Conservation (phyloP, 2,329 filamentous ascomycete genomes). For the Xylariaceae sp. region DNA sequence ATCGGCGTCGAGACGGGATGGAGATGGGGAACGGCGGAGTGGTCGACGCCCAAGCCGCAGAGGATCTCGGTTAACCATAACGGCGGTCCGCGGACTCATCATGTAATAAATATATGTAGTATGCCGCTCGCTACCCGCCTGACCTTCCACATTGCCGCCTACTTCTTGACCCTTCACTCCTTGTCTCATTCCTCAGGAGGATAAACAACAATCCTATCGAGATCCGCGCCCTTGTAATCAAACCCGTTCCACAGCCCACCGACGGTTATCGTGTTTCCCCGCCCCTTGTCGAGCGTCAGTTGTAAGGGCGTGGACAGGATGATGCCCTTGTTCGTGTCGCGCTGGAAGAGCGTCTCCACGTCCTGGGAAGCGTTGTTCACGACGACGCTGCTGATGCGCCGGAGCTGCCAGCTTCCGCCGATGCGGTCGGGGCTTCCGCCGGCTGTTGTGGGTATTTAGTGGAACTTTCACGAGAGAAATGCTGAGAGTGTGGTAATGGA, state of each 20-base stretch:
- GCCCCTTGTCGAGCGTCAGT: slow-evolving; percentile 47
- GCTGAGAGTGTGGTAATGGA: no score
- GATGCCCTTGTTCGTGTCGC: slow-evolving; percentile 54
- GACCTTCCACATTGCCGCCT: no score
- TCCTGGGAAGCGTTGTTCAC: slow-evolving; percentile 49
- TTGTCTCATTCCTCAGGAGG: slow-evolving; percentile 39
- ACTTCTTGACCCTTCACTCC: no score
- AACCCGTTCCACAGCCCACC: slow-evolving; percentile 53
- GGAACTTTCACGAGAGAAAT: no score
- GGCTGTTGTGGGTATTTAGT: slow-evolving; percentile 28
- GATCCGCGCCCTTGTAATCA: slow-evolving; percentile 51
- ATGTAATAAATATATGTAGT: no score
- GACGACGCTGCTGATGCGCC: slow-evolving; percentile 54
- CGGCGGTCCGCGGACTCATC: no score
- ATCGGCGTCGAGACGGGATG: no score
- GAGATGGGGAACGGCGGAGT: no score
- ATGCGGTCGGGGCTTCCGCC: slow-evolving; percentile 55
- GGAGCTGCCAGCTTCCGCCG: slow-evolving; percentile 53
- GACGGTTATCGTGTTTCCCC: slow-evolving; percentile 48
- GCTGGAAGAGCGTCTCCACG: slow-evolving; percentile 45
- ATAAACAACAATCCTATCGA: slow-evolving; percentile 56
- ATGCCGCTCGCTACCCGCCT: no score
- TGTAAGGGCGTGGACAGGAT: slow-evolving; percentile 52
- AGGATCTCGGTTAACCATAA: no score
- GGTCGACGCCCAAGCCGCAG: no score